phyloP scores from a whole-genome alignment of 2,329 filamentous ascomycete species.

The Microdochium nivale region DNA sequence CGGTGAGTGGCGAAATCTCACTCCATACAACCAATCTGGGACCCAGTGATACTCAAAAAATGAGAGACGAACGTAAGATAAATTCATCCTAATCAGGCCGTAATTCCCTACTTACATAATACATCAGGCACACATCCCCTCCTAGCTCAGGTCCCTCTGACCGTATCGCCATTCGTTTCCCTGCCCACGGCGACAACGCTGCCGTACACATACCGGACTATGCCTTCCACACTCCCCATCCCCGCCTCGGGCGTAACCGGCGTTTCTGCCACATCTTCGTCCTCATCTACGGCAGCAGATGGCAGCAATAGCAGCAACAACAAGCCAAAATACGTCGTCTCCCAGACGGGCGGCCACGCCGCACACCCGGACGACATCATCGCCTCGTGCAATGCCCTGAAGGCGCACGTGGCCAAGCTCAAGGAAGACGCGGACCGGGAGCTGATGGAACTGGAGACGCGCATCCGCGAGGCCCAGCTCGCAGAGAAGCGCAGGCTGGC shows the following conservation, averaged over 20 bases:
- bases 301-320: conserved; percentile 23
- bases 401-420: conserved; percentile 63
- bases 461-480: conserved; percentile 55
- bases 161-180: conserved; percentile 87
- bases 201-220: conserved; percentile 88
- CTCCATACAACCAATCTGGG: too few relatives aligned
- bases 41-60: too few relatives aligned
- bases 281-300: conserved; percentile 15
- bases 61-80: conserved; percentile 28
- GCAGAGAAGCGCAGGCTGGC: conserved; percentile 74
- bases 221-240: conserved; percentile 78
- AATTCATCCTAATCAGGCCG: conserved; percentile 9
- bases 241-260: conserved; percentile 49
- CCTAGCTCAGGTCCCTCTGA: conserved; percentile 85
- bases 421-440: conserved; percentile 59
- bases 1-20: not conserved
- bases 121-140: conserved; percentile 69
- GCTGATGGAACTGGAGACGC: conserved; percentile 62
- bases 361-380: conserved; percentile 84
- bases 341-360: conserved; percentile 61
- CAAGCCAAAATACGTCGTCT: conserved; percentile 69
- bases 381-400: conserved; percentile 69
- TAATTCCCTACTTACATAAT: not conserved
- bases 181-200: conserved; percentile 85
- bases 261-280: conserved; percentile 22